These are phyloP conservation scores for Linaria vulgaris DNA, from an alignment of 257 asterid species.

Conservation along the genomic window DNA sequence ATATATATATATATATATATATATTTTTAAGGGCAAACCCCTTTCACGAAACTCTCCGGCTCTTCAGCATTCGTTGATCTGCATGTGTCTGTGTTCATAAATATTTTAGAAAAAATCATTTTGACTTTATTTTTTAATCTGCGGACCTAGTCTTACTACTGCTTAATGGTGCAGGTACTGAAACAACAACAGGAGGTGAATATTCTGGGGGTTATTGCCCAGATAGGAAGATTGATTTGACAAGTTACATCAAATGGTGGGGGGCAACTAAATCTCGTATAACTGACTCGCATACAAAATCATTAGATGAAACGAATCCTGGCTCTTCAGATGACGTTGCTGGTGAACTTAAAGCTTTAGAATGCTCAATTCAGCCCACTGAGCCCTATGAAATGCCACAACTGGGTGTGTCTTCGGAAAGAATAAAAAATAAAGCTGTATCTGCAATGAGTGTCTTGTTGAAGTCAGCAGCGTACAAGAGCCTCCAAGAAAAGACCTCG, in stretches of 20 bases:
- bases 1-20: neutral
- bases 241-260: conserved; percentile 98
- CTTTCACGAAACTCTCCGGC: too few species aligned
- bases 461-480: conserved; percentile 75
- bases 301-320: conserved; percentile 60
- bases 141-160: conserved; percentile 27
- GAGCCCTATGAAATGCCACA: conserved; percentile 94
- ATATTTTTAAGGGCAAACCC: too few species aligned
- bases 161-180: conserved; percentile 59
- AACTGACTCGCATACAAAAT: conserved; percentile 57
- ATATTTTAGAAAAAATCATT: too few species aligned
- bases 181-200: conserved; percentile 58
- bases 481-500: conserved; percentile 67
- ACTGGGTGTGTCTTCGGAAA: conserved; percentile 67
- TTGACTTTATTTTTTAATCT: conserved; percentile 8
- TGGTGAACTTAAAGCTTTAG: conserved; percentile 68
- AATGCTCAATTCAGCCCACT: conserved; percentile 55
- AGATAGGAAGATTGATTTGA: conserved; percentile 85
- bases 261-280: conserved; percentile 59
- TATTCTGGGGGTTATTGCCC: conserved; percentile 57
- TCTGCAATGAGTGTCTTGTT: conserved; percentile 83
- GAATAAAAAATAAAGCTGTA: conserved; percentile 48
- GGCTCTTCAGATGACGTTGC: conserved; percentile 63
- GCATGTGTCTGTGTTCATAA: too few species aligned
- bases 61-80: too few species aligned